phyloP scores from a whole-genome alignment of 139 green algal genomes.

The Monoraphidium neglectum region DNA sequence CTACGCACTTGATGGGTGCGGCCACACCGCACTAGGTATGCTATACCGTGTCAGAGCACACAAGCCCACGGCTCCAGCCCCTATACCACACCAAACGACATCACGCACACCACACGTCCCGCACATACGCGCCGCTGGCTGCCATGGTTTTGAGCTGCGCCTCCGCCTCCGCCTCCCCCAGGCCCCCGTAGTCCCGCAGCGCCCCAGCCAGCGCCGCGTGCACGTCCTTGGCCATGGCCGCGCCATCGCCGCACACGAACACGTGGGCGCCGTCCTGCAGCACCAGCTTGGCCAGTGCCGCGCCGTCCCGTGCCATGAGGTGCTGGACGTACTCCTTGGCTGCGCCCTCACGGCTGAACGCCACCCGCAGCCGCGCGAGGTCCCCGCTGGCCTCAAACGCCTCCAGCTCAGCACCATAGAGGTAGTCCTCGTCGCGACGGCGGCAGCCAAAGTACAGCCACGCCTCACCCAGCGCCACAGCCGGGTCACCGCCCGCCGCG shows the following conservation, averaged over 20 bases:
- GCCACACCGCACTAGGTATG: too few species aligned
- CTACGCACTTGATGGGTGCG: too few species aligned
- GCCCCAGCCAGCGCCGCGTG: conserved; percentile 64
- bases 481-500: neutral
- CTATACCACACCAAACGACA: too few species aligned
- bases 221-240: conserved; percentile 93
- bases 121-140: conserved; percentile 73
- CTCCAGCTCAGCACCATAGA: conserved; percentile 83
- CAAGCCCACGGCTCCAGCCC: too few species aligned
- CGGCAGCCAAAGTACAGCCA: conserved; percentile 92
- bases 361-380: conserved; percentile 72
- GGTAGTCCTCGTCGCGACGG: conserved; percentile 76
- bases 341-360: conserved; percentile 68
- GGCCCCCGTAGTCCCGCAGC: conserved; percentile 28
- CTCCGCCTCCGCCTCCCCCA: conserved; percentile 43
- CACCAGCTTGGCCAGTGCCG: conserved; percentile 58
- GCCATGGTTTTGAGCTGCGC: conserved; percentile 65
- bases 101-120: conserved; percentile 82
- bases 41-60: too few species aligned
- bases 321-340: conserved; percentile 89
- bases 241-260: conserved; percentile 90
- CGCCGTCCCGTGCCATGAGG: conserved; percentile 65
- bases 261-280: conserved; percentile 59
- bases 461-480: neutral
- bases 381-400: conserved; percentile 64